phyloP scores from a whole-genome alignment of 768 basidiomycete genomes.

The Phylloporus sp. region DNA sequence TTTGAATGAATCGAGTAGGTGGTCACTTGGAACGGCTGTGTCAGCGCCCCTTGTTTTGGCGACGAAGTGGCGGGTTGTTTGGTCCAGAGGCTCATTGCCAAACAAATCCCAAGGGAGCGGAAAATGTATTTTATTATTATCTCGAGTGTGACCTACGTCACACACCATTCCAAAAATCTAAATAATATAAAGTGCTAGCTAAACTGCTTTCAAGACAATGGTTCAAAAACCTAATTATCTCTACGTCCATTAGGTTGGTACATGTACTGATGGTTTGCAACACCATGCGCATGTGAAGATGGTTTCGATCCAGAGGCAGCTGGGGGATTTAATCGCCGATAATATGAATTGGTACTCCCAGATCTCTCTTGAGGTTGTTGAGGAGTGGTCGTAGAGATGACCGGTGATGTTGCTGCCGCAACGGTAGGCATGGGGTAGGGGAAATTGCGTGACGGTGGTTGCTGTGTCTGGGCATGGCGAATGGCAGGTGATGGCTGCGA shows the following conservation, averaged over 20 bases:
- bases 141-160: constrained; percentile 20
- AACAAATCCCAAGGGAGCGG: constrained; percentile 11
- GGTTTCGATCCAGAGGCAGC: constrained; percentile 21
- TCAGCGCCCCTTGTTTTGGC: constrained; percentile 22
- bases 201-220: constrained; percentile 5
- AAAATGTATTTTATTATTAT: neutral
- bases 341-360: constrained; percentile 44
- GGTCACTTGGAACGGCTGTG: constrained; percentile 22
- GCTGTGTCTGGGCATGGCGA: constrained; percentile 30
- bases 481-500: constrained; percentile 36
- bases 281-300: constrained; percentile 20
- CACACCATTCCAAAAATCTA: constrained; percentile 2
- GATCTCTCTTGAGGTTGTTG: constrained; percentile 37
- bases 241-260: constrained; percentile 43
- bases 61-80: constrained; percentile 22
- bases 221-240: constrained; percentile 19
- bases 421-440: constrained; percentile 77
- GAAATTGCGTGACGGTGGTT: constrained; percentile 29
- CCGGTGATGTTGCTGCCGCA: constrained; percentile 57
- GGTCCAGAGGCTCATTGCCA: constrained; percentile 24
- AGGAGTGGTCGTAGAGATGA: constrained; percentile 39
- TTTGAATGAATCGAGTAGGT: constrained; percentile 17
- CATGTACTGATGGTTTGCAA: constrained; percentile 41
- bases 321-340: constrained; percentile 42
- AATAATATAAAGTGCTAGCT: constrained; percentile 23